These are phyloP conservation scores for Conringia planisiliqua DNA, from an alignment of 345 rosid species.

Conservation along the genomic window DNA sequence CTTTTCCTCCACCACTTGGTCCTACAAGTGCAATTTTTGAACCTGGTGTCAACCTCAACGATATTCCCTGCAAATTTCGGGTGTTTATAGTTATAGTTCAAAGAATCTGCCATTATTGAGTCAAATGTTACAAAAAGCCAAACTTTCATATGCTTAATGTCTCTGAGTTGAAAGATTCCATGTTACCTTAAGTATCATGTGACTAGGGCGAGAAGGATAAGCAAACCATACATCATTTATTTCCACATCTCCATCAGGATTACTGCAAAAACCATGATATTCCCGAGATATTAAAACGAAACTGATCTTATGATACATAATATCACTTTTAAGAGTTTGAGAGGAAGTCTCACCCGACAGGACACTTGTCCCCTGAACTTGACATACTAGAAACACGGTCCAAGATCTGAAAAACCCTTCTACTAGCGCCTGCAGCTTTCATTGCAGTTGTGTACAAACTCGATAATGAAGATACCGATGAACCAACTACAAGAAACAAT, in stretches of 20 bases:
- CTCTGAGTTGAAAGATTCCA: neutral
- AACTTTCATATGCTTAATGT: neutral
- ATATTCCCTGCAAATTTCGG: conserved; percentile 56
- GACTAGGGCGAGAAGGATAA: conserved; percentile 94
- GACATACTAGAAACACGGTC: conserved; percentile 86
- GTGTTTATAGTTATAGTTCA: no score
- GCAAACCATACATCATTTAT: conserved; percentile 92
- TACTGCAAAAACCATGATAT: conserved; percentile 38
- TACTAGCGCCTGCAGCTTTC: conserved; percentile 98
- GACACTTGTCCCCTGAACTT: conserved; percentile 71
- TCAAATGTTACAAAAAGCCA: neutral
- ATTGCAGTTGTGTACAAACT: conserved; percentile 82
- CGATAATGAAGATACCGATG: conserved; percentile 77
- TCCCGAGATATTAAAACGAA: neutral
- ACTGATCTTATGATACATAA: neutral
- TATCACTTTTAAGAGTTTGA: neutral
- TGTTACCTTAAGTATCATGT: conserved; percentile 84
- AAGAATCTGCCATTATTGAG: neutral
- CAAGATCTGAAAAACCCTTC: conserved; percentile 87
- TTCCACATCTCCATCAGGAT: conserved; percentile 88
- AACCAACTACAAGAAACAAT: conserved; percentile 61
- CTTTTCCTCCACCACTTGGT: conserved; percentile 98
- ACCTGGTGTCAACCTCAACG: conserved; percentile 74
- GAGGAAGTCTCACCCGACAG: conserved; percentile 54
- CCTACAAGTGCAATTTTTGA: conserved; percentile 95